Evolutionary conservation across 805 yeast species (phyloP).

Genomic region (Phaffomyces antillensis): DNA sequence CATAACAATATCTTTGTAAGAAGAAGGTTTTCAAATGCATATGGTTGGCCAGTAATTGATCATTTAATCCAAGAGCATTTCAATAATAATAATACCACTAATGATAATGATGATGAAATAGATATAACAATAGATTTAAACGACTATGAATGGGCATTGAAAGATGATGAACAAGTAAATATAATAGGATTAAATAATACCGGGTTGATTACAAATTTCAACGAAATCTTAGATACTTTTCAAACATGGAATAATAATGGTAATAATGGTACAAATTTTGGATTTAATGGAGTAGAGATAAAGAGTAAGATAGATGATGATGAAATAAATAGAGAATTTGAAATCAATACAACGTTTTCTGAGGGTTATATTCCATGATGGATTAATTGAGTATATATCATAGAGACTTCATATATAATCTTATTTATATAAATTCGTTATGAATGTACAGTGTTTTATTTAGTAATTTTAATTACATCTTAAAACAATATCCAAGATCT

Average conservation of each 20-base stretch:
- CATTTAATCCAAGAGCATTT: constrained; percentile 64
- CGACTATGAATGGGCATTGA: constrained; percentile 15
- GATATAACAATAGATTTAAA: constrained; percentile 12
- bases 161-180: constrained; percentile 26
- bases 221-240: constrained; percentile 47
- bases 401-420: not conserved
- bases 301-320: constrained; percentile 1
- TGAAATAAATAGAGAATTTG: not conserved
- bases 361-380: constrained; percentile 8
- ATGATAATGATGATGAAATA: not conserved
- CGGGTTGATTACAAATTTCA: constrained; percentile 58
- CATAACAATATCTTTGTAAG: constrained; percentile 71
- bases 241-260: constrained; percentile 21
- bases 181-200: constrained; percentile 59
- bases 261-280: not conserved
- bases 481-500: constrained; percentile 30
- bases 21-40: constrained; percentile 68
- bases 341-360: not conserved
- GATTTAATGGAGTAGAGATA: too few relatives aligned
- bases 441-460: too few relatives aligned
- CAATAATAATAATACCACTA: constrained; percentile 2
- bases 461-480: constrained; percentile 19
- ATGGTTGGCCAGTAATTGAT: constrained; percentile 78
- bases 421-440: too few relatives aligned
- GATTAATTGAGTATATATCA: too few relatives aligned